Conservation (phyloP, 768 basidiomycete species). For the Phylloporus sp. region DNA sequence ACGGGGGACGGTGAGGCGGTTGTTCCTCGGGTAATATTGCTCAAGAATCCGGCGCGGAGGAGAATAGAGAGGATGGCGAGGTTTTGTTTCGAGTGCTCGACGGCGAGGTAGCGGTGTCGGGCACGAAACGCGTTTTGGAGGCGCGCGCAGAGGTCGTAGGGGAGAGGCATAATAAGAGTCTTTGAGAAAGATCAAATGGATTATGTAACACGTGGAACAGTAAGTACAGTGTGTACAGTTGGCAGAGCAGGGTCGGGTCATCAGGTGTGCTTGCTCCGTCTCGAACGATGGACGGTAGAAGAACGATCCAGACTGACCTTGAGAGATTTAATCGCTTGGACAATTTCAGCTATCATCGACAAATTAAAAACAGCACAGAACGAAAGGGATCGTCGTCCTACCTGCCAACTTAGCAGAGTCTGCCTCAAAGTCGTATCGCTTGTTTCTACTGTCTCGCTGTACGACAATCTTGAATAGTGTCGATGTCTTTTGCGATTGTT, state of each 20-base stretch:
- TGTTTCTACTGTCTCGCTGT: conserved; percentile 67
- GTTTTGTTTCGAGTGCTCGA: conserved; percentile 84
- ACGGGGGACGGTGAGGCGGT: conserved; percentile 57
- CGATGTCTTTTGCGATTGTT: conserved; percentile 76
- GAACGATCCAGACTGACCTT: conserved; percentile 63
- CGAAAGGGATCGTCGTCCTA: conserved; percentile 32
- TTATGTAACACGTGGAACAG: conserved; percentile 9
- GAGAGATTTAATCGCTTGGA: conserved; percentile 63
- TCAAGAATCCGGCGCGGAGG: conserved; percentile 85
- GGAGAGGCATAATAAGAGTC: conserved; percentile 42
- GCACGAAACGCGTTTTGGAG: conserved; percentile 91
- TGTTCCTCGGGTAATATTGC: conserved; percentile 78
- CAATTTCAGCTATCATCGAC: conserved; percentile 60
- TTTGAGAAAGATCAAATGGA: not conserved
- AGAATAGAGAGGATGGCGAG: conserved; percentile 91
- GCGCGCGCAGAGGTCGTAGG: conserved; percentile 86
- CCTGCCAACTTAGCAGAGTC: conserved; percentile 79
- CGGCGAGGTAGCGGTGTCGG: conserved; percentile 70
- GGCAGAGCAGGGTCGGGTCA: too few relatives aligned
- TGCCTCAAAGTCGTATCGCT: conserved; percentile 97
- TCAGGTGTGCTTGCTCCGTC: conserved; percentile 58
- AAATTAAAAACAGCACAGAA: not conserved
- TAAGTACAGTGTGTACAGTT: too few relatives aligned
- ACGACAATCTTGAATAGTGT: conserved; percentile 88
- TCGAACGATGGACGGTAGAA: conserved; percentile 55